These are phyloP conservation scores for Penicillium glabrum DNA, from an alignment of 2,329 filamentous ascomycete genomes.

Conservation along the genomic window DNA sequence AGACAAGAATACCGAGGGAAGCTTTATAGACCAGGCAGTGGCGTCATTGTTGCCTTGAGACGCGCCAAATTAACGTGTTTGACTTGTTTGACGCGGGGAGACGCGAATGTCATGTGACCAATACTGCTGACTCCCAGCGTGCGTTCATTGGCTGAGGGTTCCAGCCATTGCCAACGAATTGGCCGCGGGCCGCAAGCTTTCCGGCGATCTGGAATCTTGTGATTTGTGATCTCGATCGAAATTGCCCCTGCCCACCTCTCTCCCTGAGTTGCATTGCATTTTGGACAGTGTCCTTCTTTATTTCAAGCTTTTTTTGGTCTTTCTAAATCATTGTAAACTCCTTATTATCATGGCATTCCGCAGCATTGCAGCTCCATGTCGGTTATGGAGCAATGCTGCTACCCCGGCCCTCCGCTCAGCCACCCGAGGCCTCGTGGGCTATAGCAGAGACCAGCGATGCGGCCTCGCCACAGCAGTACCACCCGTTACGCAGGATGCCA, in stretches of 20 bases:
- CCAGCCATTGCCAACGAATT: not conserved
- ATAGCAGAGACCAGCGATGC: slow-evolving; percentile 26
- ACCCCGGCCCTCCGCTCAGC: slow-evolving; percentile 21
- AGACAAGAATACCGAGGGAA: not conserved
- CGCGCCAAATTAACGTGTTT: slow-evolving; percentile 27
- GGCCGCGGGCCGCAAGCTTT: slow-evolving; percentile 4
- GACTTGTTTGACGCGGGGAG: slow-evolving; percentile 6
- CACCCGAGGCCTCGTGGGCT: slow-evolving; percentile 22
- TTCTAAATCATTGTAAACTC: not conserved
- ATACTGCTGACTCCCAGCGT: slow-evolving; percentile 27
- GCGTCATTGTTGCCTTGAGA: slow-evolving; percentile 25
- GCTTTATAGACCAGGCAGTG: not conserved
- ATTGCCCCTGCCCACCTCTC: not conserved
- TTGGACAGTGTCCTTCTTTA: too few relatives aligned
- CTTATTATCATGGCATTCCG: not conserved
- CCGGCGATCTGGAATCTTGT: slow-evolving; percentile 3
- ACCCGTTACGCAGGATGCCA: slow-evolving; percentile 76
- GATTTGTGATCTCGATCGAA: not conserved
- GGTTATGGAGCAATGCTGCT: slow-evolving; percentile 23
- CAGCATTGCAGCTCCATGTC: slow-evolving; percentile 31
- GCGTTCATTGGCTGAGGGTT: slow-evolving; percentile 29
- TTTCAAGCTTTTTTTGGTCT: not conserved
- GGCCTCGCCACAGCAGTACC: slow-evolving; percentile 63
- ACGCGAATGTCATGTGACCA: slow-evolving; percentile 39
- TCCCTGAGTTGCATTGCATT: not conserved